Evolutionary conservation across 805 yeast species (phyloP).

Genomic region (Isabelozyma heimii): DNA sequence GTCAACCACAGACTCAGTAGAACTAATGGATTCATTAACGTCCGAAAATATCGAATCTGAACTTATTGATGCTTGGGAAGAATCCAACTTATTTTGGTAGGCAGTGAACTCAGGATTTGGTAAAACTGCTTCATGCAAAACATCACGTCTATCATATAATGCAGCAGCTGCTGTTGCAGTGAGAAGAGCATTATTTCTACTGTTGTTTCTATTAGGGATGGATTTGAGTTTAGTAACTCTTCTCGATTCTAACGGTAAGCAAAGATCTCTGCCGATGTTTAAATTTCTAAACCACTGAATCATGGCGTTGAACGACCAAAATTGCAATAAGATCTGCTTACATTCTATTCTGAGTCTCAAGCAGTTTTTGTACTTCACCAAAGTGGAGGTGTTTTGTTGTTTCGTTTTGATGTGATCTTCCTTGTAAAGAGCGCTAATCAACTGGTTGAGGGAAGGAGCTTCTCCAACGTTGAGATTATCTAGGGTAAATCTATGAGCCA

Average conservation of each 20-base stretch:
- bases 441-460: constrained; percentile 32
- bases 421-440: constrained; percentile 18
- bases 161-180: constrained; percentile 21
- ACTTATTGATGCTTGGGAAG: constrained; percentile 1
- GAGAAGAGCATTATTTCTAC: constrained; percentile 20
- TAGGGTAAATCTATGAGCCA: constrained; percentile 27
- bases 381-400: constrained; percentile 12
- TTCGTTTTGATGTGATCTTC: constrained; percentile 14
- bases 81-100: background rate
- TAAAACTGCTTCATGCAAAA: background rate
- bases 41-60: constrained; percentile 1
- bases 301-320: constrained; percentile 41
- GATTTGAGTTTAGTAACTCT: constrained; percentile 20
- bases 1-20: background rate
- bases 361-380: constrained; percentile 29
- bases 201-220: constrained; percentile 18
- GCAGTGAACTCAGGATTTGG: background rate
- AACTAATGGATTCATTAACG: background rate
- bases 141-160: background rate
- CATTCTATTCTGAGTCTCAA: constrained; percentile 38
- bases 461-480: constrained; percentile 29
- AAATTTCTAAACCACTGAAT: constrained; percentile 37
- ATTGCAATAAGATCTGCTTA: constrained; percentile 35
- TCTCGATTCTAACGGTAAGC: constrained; percentile 26
- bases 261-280: constrained; percentile 33